phyloP scores from a whole-genome alignment of 306 rosid genomes.

The Oemleria cerasiformis region DNA sequence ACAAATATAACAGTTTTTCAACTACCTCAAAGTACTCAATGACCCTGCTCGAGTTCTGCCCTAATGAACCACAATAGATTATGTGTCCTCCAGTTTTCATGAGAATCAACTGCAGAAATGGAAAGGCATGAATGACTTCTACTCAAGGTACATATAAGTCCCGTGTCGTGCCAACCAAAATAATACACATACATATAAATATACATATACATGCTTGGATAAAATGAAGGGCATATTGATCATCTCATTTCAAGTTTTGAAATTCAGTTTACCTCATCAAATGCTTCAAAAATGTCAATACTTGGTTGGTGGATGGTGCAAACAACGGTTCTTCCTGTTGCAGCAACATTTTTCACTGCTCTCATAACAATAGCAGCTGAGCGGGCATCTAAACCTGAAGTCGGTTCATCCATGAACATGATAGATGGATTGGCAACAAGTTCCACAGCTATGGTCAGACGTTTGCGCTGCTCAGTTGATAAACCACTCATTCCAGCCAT shows the following conservation, averaged over 20 bases:
- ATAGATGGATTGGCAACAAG: conserved; percentile 82
- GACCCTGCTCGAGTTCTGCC: conserved; percentile 54
- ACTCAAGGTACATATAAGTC: background rate
- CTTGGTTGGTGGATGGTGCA: conserved; percentile 89
- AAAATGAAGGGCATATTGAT: too few relatives aligned
- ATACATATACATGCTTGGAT: too few relatives aligned
- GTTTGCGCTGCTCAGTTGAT: conserved; percentile 76
- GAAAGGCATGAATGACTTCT: conserved; percentile 20
- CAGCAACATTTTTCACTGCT: conserved; percentile 74
- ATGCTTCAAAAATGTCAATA: conserved; percentile 73
- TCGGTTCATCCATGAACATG: conserved; percentile 86
- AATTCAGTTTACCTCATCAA: conserved; percentile 62
- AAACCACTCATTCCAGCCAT: conserved; percentile 64
- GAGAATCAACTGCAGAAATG: conserved; percentile 62
- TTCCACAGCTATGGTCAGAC: conserved; percentile 83
- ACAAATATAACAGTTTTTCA: background rate
- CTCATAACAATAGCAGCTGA: conserved; percentile 84
- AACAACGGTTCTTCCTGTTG: conserved; percentile 70
- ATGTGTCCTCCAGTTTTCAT: conserved; percentile 75
- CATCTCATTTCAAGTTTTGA: background rate
- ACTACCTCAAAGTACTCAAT: conserved; percentile 71
- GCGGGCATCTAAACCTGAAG: conserved; percentile 79
- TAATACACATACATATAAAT: too few relatives aligned
- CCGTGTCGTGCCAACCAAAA: background rate
- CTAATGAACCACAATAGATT: conserved; percentile 58